Conservation (phyloP, 257 asterid species). For the Parsonsia alboflavescens region DNA sequence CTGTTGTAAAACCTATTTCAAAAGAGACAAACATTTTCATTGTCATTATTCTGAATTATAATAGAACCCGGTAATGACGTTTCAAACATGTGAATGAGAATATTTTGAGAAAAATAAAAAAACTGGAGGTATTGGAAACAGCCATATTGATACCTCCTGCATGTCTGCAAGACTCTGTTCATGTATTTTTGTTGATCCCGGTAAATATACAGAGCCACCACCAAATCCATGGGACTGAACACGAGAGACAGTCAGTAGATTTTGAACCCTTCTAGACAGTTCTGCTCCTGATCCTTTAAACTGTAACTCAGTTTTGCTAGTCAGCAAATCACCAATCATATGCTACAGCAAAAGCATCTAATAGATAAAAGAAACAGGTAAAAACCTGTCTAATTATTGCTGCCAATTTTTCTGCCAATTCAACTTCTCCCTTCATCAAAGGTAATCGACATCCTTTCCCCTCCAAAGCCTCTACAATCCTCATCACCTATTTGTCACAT, state of each 20-base stretch:
- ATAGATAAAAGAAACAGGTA: constrained; percentile 3
- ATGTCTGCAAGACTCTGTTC: constrained; percentile 81
- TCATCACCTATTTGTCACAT: constrained; percentile 56
- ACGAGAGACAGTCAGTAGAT: constrained; percentile 67
- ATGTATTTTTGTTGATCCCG: constrained; percentile 85
- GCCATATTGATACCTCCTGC: constrained; percentile 67
- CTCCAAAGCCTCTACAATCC: constrained; percentile 86
- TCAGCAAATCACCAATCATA: constrained; percentile 22
- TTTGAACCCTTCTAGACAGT: constrained; percentile 87
- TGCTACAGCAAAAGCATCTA: constrained; percentile 19
- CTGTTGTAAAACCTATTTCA: constrained; percentile 72
- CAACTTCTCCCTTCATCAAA: constrained; percentile 89
- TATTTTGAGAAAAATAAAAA: not conserved
- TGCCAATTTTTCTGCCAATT: constrained; percentile 87
- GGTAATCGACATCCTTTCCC: constrained; percentile 85
- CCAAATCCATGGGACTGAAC: constrained; percentile 66
- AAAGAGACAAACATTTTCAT: no score
- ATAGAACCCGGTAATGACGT: not conserved
- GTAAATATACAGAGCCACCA: constrained; percentile 65
- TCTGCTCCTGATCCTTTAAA: constrained; percentile 95
- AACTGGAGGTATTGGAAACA: not conserved
- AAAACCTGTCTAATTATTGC: constrained; percentile 76
- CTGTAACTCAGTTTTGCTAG: constrained; percentile 37
- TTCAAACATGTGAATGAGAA: not conserved
- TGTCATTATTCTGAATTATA: not conserved